Evolutionary conservation across 2,329 filamentous ascomycete species (phyloP).

Genomic region (Lasiodiplodia hormozganensis): DNA sequence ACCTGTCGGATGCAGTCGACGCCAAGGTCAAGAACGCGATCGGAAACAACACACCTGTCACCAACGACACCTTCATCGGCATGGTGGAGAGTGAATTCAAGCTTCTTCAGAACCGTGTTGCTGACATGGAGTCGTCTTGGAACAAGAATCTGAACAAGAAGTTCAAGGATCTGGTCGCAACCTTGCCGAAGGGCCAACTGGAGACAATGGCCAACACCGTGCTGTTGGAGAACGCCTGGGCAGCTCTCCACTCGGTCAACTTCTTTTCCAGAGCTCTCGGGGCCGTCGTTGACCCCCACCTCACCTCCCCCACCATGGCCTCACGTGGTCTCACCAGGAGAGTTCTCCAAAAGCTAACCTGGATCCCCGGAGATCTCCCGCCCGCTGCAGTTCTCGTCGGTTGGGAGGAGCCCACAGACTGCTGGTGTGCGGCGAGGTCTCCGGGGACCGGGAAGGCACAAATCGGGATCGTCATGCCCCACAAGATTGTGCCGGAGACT

Average conservation of each 20-base stretch:
- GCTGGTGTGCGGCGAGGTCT: slow-evolving; percentile 73
- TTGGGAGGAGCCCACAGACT: slow-evolving; percentile 84
- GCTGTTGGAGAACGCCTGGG: slow-evolving; percentile 37
- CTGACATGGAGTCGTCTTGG: slow-evolving; percentile 13
- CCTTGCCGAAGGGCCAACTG: slow-evolving; percentile 8
- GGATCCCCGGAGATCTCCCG: slow-evolving; percentile 35
- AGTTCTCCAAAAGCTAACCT: slow-evolving; percentile 8
- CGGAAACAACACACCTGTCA: slow-evolving; percentile 36
- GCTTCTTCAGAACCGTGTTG: neutral
- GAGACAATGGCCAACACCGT: slow-evolving; percentile 12
- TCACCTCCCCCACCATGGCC: slow-evolving; percentile 65
- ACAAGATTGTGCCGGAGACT: slow-evolving; percentile 46
- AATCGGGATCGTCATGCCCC: slow-evolving; percentile 63
- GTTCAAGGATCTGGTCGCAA: neutral
- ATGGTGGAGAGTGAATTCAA: slow-evolving; percentile 6
- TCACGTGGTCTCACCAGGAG: slow-evolving; percentile 31
- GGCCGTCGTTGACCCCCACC: slow-evolving; percentile 65
- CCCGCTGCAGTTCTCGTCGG: slow-evolving; percentile 65
- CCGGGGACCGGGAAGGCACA: slow-evolving; percentile 63
- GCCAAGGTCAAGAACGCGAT: slow-evolving; percentile 42
- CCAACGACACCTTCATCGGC: slow-evolving; percentile 33
- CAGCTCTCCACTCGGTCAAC: slow-evolving; percentile 64
- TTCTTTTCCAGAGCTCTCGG: slow-evolving; percentile 73
- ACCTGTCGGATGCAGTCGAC: slow-evolving; percentile 26
- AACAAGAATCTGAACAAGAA: slow-evolving; percentile 1